Base-by-base conservation (phyloP, 1,284 basidiomycete species). In the Moesziomyces sp. region DNA sequence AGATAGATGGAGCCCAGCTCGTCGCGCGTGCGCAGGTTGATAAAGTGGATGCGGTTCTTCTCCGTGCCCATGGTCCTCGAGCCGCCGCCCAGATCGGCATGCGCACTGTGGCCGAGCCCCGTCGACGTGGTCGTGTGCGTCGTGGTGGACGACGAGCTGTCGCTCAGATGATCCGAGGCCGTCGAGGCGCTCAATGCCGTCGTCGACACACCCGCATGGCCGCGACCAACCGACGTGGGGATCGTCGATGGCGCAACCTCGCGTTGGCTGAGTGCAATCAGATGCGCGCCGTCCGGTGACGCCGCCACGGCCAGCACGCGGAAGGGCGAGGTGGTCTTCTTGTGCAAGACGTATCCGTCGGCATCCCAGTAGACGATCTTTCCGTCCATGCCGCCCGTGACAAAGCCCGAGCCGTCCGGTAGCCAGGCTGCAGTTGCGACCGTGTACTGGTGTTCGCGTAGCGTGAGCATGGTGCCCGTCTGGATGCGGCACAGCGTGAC, bases 401-500 rank as follows among this genome's bases (percentile, higher is more conserved):
- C 89, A 83, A 98, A 98, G 13, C 92, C 92, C 18, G 89, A 89
- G 33, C 92, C 91, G 83, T 97, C 91, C 10, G 93, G 91, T 48
- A 95, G 86, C 93, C 94, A 98, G 44, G 90, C 88, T 45, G 97
- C 88, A 0, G 93, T 90, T 23, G 92, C 92, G 48, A 99, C 92
- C 6, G 90, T 91, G 73, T 97, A 94, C 46, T 86, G 86, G 84
- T 98, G 95, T 45, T 94, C 86, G 0, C 88, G 88, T 47, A 89
- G 57, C 23, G 66, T 58, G 40, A 67, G 18, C 48, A 70, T 68
- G 11, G 23, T 55, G 8, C 56, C 51, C 3, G 26, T 33, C 5
- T 60, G 56, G 40, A 77, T 38, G 46, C 69, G 43, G 60, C 79
- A 79, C 6, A 80, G 66, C 16, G 73, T 71, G 7, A 81, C 66